These are phyloP conservation scores for Gyrodon lividus DNA, from an alignment of 768 basidiomycete species.

Conservation along the genomic window DNA sequence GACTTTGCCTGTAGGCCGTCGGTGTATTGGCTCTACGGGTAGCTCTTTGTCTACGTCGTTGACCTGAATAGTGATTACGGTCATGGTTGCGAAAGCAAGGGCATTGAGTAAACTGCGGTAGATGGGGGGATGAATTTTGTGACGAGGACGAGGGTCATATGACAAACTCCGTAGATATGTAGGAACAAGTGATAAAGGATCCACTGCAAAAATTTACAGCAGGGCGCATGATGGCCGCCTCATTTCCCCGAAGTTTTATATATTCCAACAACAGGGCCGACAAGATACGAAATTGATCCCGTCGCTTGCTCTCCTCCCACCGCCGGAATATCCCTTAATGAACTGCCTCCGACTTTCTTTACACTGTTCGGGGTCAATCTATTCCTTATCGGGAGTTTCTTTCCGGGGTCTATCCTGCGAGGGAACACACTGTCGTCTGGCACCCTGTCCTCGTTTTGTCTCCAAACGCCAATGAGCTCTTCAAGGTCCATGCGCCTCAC, in stretches of 20 bases:
- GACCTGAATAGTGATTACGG: constrained; percentile 16
- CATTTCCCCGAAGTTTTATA: constrained; percentile 14
- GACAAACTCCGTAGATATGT: constrained; percentile 15
- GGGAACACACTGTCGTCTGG: background rate
- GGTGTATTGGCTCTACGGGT: constrained; percentile 37
- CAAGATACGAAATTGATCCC: constrained; percentile 9
- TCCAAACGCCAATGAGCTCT: constrained; percentile 18
- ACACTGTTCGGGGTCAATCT: constrained; percentile 22
- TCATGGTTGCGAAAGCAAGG: constrained; percentile 24
- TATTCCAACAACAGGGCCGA: constrained; percentile 22
- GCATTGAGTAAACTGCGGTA: constrained; percentile 22
- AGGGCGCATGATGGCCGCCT: constrained; percentile 16
- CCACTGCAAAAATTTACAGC: constrained; percentile 20
- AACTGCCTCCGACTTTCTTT: constrained; percentile 1
- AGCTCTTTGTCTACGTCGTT: constrained; percentile 49
- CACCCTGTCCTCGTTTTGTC: constrained; percentile 6
- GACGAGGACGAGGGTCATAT: constrained; percentile 9
- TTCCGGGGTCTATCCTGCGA: constrained; percentile 22
- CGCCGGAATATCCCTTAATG: constrained; percentile 9
- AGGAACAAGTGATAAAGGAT: constrained; percentile 18
- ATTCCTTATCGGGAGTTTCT: background rate
- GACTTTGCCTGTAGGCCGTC: constrained; percentile 48
- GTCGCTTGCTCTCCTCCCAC: constrained; percentile 11
- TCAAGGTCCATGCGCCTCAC: constrained; percentile 16
- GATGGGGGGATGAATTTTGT: constrained; percentile 12